Evolutionary conservation across 306 rosid genomes (phyloP).

Genomic region (barrel medic (Medicago truncatula)): DNA sequence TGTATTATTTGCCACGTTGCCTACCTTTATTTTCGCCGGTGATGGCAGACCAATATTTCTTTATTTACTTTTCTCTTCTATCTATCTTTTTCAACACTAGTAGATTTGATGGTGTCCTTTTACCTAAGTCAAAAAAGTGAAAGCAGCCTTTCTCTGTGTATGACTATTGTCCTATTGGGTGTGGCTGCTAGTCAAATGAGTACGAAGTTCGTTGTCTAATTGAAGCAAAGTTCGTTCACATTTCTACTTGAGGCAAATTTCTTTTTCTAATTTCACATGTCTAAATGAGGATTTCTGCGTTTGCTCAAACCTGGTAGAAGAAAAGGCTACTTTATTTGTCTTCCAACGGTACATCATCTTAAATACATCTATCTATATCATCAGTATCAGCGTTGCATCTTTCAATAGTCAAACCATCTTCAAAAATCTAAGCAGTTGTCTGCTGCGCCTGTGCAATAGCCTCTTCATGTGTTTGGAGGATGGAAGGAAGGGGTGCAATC

Average conservation of each 20-base stretch:
- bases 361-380: background rate
- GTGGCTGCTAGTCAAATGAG: too few relatives aligned
- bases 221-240: too few relatives aligned
- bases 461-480: slow-evolving; percentile 54
- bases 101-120: background rate
- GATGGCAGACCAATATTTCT: background rate
- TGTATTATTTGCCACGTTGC: background rate
- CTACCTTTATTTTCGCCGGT: background rate
- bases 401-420: background rate
- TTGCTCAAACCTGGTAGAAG: too few relatives aligned
- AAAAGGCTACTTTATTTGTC: too few relatives aligned
- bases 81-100: background rate
- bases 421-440: slow-evolving; percentile 12
- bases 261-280: too few relatives aligned
- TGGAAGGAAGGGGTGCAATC: slow-evolving; percentile 64
- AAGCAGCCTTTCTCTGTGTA: background rate
- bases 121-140: background rate
- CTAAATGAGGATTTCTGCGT: too few relatives aligned
- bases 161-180: too few relatives aligned
- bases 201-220: too few relatives aligned
- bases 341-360: background rate
- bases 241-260: too few relatives aligned
- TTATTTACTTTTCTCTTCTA: background rate
- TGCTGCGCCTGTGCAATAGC: background rate
- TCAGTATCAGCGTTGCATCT: too few relatives aligned